Percentiles rank a stretch among this genome's conserved stretches.
phyloP scores from a whole-genome alignment of 805 yeast genomes.

The Wickerhamiella qilinensis region DNA sequence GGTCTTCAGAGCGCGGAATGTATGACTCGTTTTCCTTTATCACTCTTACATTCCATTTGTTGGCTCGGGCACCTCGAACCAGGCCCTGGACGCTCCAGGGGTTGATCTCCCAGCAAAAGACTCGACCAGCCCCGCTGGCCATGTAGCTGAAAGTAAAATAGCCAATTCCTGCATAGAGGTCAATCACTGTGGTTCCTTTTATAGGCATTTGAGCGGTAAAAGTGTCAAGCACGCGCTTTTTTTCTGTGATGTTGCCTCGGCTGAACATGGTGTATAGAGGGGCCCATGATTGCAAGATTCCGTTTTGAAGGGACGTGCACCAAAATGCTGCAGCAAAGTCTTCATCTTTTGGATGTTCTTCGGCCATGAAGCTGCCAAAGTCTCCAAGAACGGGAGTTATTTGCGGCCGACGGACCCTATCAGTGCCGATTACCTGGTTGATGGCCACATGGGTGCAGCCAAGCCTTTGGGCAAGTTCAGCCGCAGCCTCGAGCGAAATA shows the following conservation, averaged over 20 bases:
- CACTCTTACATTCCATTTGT: conserved; percentile 26
- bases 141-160: conserved; percentile 63
- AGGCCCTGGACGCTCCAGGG: conserved; percentile 74
- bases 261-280: conserved; percentile 79
- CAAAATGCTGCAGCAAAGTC: conserved; percentile 47
- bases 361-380: conserved; percentile 30
- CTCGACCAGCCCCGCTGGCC: conserved; percentile 31
- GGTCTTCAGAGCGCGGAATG: conserved; percentile 13
- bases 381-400: conserved; percentile 47
- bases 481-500: conserved; percentile 14
- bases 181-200: conserved; percentile 34
- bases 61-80: conserved; percentile 34
- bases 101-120: conserved; percentile 71
- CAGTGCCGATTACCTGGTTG: conserved; percentile 49
- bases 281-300: conserved; percentile 67
- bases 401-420: conserved; percentile 50
- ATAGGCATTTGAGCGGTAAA: conserved; percentile 16
- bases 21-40: conserved; percentile 24
- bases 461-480: conserved; percentile 14
- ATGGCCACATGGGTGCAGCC: conserved; percentile 46
- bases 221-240: conserved; percentile 37
- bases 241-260: conserved; percentile 73
- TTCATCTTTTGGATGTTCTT: conserved; percentile 23
- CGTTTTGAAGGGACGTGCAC: conserved; percentile 59
- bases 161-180: conserved; percentile 74